Evolutionary conservation across 805 yeast genomes (phyloP), one percentile per base, ranked within the genome.

Genomic region (Henningerozyma blattae): DNA sequence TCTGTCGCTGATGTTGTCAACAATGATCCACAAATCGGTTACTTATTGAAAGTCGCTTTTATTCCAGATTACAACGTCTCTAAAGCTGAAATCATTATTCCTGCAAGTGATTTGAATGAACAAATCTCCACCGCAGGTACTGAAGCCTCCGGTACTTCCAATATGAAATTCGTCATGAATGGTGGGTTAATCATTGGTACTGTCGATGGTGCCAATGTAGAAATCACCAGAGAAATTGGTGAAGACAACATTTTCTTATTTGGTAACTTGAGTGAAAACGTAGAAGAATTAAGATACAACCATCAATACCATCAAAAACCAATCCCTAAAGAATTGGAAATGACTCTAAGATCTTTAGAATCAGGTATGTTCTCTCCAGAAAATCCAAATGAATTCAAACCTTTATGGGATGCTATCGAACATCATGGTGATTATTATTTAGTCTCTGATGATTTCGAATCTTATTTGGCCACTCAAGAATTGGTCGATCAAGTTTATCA

Each of bases 91-190:
- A 71, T 85, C 38, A 83, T 86, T 50, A 70, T 75, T 44, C 95
- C 95, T 17, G 95, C 89, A 14, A 77, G 89, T 29, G 96, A 86
- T 56, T 65, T 86, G 49, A 79, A 91, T 31, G 91, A 86, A 62
- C 96, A 86, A 61, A 86, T 86, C 44, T 86, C 95, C 13, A 86
- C 96, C 28, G 96, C 96, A 7, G 96, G 96, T 47, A 86, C 96
- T 18, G 96, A 86, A 57, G 96, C 95, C 16, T 80, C 93, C 1
- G 96, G 96, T 54, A 86, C 96, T 22, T 81, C 94, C 24, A 86
- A 86, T 64, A 86, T 86, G 96, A 86, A 86, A 63, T 86, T 86
- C 54, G 94, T 85, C 17, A 65, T 86, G 61, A 86, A 85, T 52
- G 96, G 95, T 59, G 95, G 96, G 32, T 69, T 86, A 43, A 82